These are phyloP conservation scores for Exophiala lecanii-corni DNA, from an alignment of 2,329 filamentous ascomycete species.

Conservation along the genomic window DNA sequence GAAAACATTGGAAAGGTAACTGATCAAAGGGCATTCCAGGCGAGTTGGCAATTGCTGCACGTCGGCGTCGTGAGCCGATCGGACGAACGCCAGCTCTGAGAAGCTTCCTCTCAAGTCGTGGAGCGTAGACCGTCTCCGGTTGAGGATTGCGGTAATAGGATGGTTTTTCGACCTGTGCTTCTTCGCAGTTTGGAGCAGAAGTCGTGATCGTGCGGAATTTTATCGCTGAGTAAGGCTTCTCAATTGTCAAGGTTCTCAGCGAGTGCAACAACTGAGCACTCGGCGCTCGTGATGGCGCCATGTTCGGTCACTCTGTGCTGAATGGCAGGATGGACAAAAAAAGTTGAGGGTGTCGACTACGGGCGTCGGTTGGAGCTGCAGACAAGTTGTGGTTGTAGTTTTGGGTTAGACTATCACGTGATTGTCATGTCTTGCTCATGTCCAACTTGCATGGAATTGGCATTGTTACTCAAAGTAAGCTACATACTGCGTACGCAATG, in stretches of 20 bases:
- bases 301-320: too few species aligned
- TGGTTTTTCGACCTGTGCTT: constrained; percentile 36
- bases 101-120: constrained; percentile 62
- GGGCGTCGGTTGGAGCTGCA: too few species aligned
- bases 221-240: constrained; percentile 2
- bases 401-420: too few species aligned
- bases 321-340: too few species aligned
- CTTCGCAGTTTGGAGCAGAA: constrained; percentile 9
- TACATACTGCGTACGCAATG: too few species aligned
- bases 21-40: constrained; percentile 80
- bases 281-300: constrained; percentile 25
- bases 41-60: constrained; percentile 63
- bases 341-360: too few species aligned
- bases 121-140: constrained; percentile 63
- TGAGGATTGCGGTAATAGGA: constrained; percentile 48
- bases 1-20: constrained; percentile 94
- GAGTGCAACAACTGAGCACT: constrained; percentile 24
- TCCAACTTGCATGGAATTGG: too few species aligned
- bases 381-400: too few species aligned
- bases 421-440: too few species aligned
- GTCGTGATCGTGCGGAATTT: constrained; percentile 14
- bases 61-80: constrained; percentile 78
- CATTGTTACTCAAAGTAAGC: too few species aligned
- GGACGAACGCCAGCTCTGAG: constrained; percentile 65
- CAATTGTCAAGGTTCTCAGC: constrained; percentile 15